Base-by-base conservation (phyloP, 1,284 basidiomycete genomes). In the Phenoliferia sp. region DNA sequence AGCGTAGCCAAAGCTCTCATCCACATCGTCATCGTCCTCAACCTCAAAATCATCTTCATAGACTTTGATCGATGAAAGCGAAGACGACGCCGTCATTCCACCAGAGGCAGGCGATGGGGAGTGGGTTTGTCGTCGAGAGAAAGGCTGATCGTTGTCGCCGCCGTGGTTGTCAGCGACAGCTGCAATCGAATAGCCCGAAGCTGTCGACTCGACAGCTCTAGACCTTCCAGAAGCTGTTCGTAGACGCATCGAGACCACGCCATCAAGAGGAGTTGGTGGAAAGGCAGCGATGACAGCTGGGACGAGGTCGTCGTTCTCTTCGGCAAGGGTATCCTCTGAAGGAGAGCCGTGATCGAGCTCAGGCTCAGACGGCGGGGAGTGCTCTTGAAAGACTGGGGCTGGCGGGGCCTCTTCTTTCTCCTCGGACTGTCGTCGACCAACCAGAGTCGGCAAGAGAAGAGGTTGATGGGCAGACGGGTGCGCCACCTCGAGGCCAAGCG, bases 151-250 rank as follows among this genome's bases (percentile, higher is more conserved):
- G 17, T 28, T 9, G 26, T 36, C 48, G 28, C 50, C 32, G 39
- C 22, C 33, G 29, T 28, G 33, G 48, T 66, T 64, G 16, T 57
- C 69, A 3, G 67, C 69, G 34, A 68, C 59, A 4, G 67, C 67
- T 1, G 69, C 67, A 35, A 66, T 48, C 9, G 69, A 65, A 55
- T 58, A 67, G n/a, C 59, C 65, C 34, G 69, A 71, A 2, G 50
- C 34, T 22, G 59, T 64, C 6, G 66, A 61, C 31, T 63, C 67
- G 60, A 62, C 39, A 17, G 59, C 63, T 3, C 52, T 36, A 17
- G 48, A 59, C 17, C 56, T 33, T 1, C 50, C 56, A 28, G 34
- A 59, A 22, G 64, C 12, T 44, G 64, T 63, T 0, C 36, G 26
- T 5, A 65, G 16, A 9, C 29, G 34, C 58, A 54, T 22, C 48